Evolutionary conservation across 306 rosid genomes (phyloP), one percentile per base, ranked within the genome.

Genomic region (Begonia fuchsioides): DNA sequence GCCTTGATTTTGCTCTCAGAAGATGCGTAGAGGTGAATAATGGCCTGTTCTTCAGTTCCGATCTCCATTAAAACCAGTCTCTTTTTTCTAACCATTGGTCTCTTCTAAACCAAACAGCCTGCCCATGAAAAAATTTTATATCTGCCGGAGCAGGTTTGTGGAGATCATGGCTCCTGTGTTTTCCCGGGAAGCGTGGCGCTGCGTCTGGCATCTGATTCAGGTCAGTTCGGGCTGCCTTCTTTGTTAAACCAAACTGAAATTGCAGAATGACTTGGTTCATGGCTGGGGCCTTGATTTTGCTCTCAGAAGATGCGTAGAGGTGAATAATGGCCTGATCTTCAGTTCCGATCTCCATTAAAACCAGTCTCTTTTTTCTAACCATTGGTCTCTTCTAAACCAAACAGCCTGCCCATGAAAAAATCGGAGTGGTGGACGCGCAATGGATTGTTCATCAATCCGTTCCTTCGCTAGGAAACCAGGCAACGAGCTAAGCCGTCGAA

Each of bases 101-200:
- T 50, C 61, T 66, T 13, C n/a, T n/a, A n/a, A n/a, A n/a, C 14
- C 11, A 49, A 58, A 56, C 68, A 87, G 96, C 96, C 94, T 62
- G 94, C 96, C 18, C 86, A 87, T 53, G 96, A 87, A n/a, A n/a
- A n/a, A n/a, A n/a, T n/a, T n/a, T n/a, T n/a, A n/a, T 47, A 45
- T 35, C 26, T 45, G 51, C 54, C 50, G 17, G 40, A 67, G 61
- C 77, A 87, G 96, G 44, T 87, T 87, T 65, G 93, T 87, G 51
- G 96, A 87, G 82, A 87, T 87, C 59, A 87, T 87, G 96, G 96
- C 96, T 61, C 96, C 96, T 7, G 96, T 87, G 45, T 87, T 87
- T 62, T 87, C 96, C 11, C 86, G 96, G 45, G 84, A 79, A 55
- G 96, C 94, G 32, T 87, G 96, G 96, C 94, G 93, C 53, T 87